These are phyloP conservation scores for Bruguiera parviflora DNA, from an alignment of 345 rosid genomes.

Conservation along the genomic window DNA sequence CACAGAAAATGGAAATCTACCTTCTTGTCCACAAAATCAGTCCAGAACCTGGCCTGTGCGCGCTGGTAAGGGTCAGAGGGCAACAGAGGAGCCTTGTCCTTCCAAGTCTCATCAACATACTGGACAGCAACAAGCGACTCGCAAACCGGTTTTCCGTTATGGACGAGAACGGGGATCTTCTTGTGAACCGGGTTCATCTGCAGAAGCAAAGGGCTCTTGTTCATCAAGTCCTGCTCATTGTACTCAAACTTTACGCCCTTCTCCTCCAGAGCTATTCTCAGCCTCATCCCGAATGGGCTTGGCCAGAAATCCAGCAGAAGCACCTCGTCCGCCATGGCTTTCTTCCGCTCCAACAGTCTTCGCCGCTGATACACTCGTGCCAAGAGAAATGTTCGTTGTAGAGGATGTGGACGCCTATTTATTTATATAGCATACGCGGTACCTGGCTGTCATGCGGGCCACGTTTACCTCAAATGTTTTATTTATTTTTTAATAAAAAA, in stretches of 20 bases:
- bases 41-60: slow-evolving; percentile 1
- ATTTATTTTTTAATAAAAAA: too few relatives aligned
- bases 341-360: too few relatives aligned
- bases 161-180: not conserved
- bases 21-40: not conserved
- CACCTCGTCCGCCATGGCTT: slow-evolving; percentile 1
- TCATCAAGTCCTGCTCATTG: not conserved
- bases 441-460: too few relatives aligned
- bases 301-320: not conserved
- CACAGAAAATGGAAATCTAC: not conserved
- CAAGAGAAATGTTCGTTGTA: accelerated
- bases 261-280: not conserved
- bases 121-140: not conserved
- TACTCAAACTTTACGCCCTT: not conserved
- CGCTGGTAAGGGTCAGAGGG: not conserved
- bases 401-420: too few relatives aligned
- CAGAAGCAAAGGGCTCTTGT: not conserved
- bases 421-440: too few relatives aligned
- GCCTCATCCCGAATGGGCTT: not conserved
- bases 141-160: not conserved
- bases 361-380: too few relatives aligned
- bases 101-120: not conserved
- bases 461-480: too few relatives aligned
- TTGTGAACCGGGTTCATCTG: slow-evolving; percentile 2
- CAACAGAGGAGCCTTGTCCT: not conserved